These are phyloP conservation scores for Elsinoe necatrix DNA, from an alignment of 2,329 filamentous ascomycete genomes.

Conservation along the genomic window DNA sequence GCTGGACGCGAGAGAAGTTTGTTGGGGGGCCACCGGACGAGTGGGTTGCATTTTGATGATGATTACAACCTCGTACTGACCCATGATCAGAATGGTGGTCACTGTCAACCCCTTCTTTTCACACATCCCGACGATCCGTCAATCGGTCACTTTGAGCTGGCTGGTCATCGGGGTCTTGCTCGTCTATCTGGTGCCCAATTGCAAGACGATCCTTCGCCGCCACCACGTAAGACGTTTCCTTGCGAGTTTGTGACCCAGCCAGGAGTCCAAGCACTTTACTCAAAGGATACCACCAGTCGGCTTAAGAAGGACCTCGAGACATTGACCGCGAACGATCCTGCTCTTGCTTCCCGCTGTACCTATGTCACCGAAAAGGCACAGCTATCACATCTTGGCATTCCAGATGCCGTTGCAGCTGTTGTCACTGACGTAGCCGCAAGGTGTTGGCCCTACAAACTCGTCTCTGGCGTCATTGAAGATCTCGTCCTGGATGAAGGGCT, in stretches of 20 bases:
- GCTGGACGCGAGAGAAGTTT: conserved; percentile 70
- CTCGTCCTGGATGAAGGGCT: conserved; percentile 36
- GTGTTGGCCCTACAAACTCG: conserved; percentile 78
- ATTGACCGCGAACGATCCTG: conserved; percentile 46
- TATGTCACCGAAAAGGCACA: conserved; percentile 34
- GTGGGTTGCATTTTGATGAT: conserved; percentile 35
- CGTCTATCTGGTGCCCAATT: conserved; percentile 33
- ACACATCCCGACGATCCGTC: conserved; percentile 42
- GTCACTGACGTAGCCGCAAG: conserved; percentile 57
- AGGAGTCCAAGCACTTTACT: conserved; percentile 58
- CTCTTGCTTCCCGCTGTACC: conserved; percentile 42
- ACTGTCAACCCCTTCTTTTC: conserved; percentile 68
- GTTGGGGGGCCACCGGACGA: conserved; percentile 75
- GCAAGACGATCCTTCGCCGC: not conserved
- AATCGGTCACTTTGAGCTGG: conserved; percentile 63
- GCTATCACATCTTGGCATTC: conserved; percentile 45
- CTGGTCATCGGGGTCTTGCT: conserved; percentile 55
- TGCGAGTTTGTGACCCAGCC: conserved; percentile 61
- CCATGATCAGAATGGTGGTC: conserved; percentile 42
- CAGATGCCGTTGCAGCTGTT: conserved; percentile 53
- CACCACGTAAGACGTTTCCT: conserved; percentile 45
- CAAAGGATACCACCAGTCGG: conserved; percentile 45
- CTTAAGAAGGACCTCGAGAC: conserved; percentile 44
- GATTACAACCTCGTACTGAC: conserved; percentile 14
- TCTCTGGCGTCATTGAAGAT: conserved; percentile 59